Conservation (phyloP, 352 stramenopile genomes). For the Globisporangium canariense region DNA sequence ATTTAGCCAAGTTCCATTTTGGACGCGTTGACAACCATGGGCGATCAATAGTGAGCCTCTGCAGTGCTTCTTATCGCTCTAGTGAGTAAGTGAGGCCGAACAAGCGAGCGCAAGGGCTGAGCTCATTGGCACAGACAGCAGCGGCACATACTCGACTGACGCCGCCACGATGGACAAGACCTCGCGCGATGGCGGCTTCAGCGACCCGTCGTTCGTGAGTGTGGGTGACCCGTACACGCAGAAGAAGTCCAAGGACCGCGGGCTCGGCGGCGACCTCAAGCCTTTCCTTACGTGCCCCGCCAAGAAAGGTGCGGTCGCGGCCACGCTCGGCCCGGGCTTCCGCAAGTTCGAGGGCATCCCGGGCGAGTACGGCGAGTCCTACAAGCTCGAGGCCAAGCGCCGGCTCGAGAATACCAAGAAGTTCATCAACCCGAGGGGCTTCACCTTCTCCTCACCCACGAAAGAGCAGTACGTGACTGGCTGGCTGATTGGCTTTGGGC, state of each 20-base stretch:
- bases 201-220: conserved; percentile 60
- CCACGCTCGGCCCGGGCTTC: conserved; percentile 59
- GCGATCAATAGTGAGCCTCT: neutral
- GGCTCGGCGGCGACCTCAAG: conserved; percentile 53
- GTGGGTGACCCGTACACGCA: conserved; percentile 60
- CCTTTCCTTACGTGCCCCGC: conserved; percentile 70
- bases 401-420: conserved; percentile 71
- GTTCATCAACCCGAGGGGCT: conserved; percentile 69
- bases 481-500: neutral
- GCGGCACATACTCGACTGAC: neutral
- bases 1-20: neutral
- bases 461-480: conserved; percentile 45
- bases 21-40: neutral
- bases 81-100: neutral
- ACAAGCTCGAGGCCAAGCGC: conserved; percentile 64
- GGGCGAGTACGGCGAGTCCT: conserved; percentile 62
- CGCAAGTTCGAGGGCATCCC: conserved; percentile 61
- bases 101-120: no score
- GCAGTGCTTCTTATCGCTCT: neutral
- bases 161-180: conserved; percentile 27
- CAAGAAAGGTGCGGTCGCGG: conserved; percentile 56
- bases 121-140: no score
- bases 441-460: conserved; percentile 53
- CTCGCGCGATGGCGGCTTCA: conserved; percentile 73
- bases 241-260: conserved; percentile 45